A percentile compares a stretch with the other conserved stretches of the same genome.
These are phyloP conservation scores for Pichia sp. DNA, from an alignment of 1,139 yeast species.

Conservation along the genomic window DNA sequence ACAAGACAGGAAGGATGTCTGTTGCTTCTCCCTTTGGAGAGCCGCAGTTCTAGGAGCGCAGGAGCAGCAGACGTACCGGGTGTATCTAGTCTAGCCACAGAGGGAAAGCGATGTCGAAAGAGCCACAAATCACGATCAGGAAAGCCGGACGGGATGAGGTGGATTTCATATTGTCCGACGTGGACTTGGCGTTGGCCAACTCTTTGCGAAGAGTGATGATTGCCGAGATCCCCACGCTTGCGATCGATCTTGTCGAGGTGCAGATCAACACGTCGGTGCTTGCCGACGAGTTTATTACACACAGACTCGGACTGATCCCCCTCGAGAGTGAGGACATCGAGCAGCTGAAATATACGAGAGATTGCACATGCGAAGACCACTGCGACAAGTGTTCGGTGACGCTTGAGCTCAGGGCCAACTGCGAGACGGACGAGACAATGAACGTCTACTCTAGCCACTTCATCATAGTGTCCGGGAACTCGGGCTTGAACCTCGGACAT, in stretches of 20 bases:
- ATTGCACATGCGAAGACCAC: conserved; percentile 96
- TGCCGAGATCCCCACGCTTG: conserved; percentile 93
- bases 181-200: conserved; percentile 88
- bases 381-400: conserved; percentile 93
- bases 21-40: not conserved
- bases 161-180: conserved; percentile 82
- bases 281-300: conserved; percentile 95
- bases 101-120: conserved; percentile 27
- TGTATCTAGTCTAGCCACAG: not conserved
- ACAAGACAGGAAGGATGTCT: not conserved
- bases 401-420: conserved; percentile 79
- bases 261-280: conserved; percentile 89
- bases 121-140: conserved; percentile 85
- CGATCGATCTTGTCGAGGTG: conserved; percentile 93
- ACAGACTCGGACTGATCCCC: conserved; percentile 88
- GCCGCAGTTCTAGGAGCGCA: not conserved
- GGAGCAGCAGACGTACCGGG: not conserved
- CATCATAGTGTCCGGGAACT: conserved; percentile 44
- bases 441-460: conserved; percentile 87
- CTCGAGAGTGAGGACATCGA: conserved; percentile 82
- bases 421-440: conserved; percentile 84
- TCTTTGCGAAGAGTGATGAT: conserved; percentile 87
- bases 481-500: conserved; percentile 55
- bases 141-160: conserved; percentile 81
- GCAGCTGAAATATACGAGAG: conserved; percentile 74